phyloP scores from a whole-genome alignment of 108 stramenopile species.

The Cyclotella distinguenda region DNA sequence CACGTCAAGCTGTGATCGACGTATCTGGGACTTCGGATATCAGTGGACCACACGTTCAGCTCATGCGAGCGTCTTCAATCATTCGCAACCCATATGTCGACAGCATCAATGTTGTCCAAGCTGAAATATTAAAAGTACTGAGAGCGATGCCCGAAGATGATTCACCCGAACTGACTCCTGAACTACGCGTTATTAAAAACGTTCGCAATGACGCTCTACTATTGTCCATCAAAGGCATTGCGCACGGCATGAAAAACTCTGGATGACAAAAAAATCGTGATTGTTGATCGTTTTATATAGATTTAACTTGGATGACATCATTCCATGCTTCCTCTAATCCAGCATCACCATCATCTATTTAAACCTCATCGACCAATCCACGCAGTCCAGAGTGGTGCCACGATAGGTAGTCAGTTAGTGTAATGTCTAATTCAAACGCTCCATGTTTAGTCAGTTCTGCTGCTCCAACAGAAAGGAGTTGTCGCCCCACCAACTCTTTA shows the following conservation, averaged over 20 bases:
- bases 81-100: slow-evolving; percentile 96
- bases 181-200: slow-evolving; percentile 51
- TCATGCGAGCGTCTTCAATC: slow-evolving; percentile 79
- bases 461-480: too few species aligned
- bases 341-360: too few species aligned
- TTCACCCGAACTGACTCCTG: slow-evolving; percentile 47
- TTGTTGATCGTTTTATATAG: neutral
- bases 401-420: too few species aligned
- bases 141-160: slow-evolving; percentile 72
- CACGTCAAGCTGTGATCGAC: slow-evolving; percentile 78
- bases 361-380: too few species aligned
- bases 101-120: slow-evolving; percentile 96
- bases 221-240: slow-evolving; percentile 93
- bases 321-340: neutral
- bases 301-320: neutral
- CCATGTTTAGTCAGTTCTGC: too few species aligned
- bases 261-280: slow-evolving; percentile 60
- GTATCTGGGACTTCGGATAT: slow-evolving; percentile 80
- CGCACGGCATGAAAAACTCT: slow-evolving; percentile 96
- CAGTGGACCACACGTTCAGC: slow-evolving; percentile 76
- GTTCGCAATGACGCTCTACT: slow-evolving; percentile 82
- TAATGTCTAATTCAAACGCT: too few species aligned
- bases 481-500: too few species aligned
- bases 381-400: too few species aligned
- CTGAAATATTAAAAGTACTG: slow-evolving; percentile 86